Base-by-base conservation (phyloP, 2,329 filamentous ascomycete species). In the Periconia digitata region DNA sequence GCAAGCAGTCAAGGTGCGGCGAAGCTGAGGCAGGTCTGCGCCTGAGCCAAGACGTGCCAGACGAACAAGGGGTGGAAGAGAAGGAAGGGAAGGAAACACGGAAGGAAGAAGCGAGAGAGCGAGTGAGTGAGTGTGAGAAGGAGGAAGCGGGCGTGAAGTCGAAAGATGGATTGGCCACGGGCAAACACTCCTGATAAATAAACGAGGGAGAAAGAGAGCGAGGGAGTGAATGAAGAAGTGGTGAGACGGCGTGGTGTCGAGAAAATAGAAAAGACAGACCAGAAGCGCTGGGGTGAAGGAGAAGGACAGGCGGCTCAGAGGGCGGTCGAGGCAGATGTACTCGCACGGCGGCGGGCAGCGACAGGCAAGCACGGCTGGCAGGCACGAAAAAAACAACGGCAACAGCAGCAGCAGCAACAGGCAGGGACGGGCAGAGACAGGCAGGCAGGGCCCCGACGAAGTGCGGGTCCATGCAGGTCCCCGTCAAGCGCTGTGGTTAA, bases 31-130 rank as follows among this genome's bases (percentile, higher is more conserved):
- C 58, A 54, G 51, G 55, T 62, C 53, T 50, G 54, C 57, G 64
- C 64, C 17, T 56, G 52, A 59, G 65, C 63, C 66, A 69, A 69
- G 65, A 66, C 66, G 68, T 70, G 67, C 67, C 68, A 69, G 68
- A 71, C 68, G 63, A 34, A 54, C 49, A 46, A 44, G 46, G 39
- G 20, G 35, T 44, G 51, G 47, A 56, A 58, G 53, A 50, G 54
- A 12, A 27, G 12, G 24, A 69, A 67, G 70, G 67, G 63, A 32
- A 54, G 49, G 45, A 44, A 44, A 39, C n/a, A 29, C 45, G 51
- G 49, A 56, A 58, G 53, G 50, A 54, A 56, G 56, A 50, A 55
- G 48, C 47, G 53, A 54, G 47, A 46, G 41, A 51, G 46, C 44
- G 48, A 54, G 56, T 47, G 43, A 50, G 58, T 44, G 44, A 47